Evolutionary conservation across 2,329 filamentous ascomycete genomes (phyloP).

Genomic region (Epichloe brachyelytri): DNA sequence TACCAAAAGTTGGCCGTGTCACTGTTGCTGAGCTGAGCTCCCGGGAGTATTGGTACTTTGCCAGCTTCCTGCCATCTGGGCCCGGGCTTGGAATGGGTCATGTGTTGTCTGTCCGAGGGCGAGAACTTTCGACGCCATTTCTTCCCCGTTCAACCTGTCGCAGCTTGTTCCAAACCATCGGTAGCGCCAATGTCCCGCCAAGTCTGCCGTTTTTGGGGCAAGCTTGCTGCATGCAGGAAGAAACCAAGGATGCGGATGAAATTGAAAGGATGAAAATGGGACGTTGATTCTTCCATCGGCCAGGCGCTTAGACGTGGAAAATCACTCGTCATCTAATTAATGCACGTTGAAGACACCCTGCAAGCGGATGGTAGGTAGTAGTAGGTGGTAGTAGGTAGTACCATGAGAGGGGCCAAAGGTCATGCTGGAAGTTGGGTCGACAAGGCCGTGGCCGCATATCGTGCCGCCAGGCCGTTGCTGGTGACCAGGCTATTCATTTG

Average conservation of each 20-base stretch:
- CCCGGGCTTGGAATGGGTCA: not conserved
- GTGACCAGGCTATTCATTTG: too few relatives aligned
- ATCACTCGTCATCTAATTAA: not conserved
- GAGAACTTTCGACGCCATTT: not conserved
- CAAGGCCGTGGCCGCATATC: too few relatives aligned
- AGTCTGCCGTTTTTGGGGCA: not conserved
- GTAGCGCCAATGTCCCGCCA: not conserved
- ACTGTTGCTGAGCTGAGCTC: not conserved
- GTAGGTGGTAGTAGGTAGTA: too few relatives aligned
- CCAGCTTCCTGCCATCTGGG: not conserved
- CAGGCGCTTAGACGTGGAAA: constrained; percentile 16
- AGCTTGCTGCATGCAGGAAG: not conserved
- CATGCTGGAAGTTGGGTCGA: too few relatives aligned
- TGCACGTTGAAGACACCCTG: not conserved
- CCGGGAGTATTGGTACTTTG: not conserved
- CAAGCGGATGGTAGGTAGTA: not conserved
- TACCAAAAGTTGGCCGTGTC: not conserved
- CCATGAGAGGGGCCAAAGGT: too few relatives aligned
- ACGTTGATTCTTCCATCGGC: not conserved
- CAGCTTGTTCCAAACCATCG: not conserved
- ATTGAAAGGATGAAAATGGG: not conserved
- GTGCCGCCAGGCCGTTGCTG: too few relatives aligned
- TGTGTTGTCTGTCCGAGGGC: not conserved
- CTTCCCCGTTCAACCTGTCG: not conserved
- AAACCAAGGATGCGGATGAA: not conserved